Base-by-base conservation (phyloP, 345 rosid genomes). In the Rhizophora apiculata region DNA sequence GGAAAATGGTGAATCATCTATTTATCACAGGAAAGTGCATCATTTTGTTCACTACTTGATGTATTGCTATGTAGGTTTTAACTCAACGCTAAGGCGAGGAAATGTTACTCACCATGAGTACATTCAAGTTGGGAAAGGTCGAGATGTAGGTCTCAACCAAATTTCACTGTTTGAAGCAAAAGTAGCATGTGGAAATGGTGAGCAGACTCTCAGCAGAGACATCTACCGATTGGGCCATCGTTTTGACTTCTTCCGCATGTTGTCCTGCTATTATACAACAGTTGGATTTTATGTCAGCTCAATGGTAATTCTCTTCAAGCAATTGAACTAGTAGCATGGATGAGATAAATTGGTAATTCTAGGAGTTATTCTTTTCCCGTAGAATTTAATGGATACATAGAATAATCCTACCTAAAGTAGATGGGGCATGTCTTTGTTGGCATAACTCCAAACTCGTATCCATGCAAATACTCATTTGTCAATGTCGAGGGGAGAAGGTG, bases 51-150 rank as follows among this genome's bases (percentile, higher is more conserved):
- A 39, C 68, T 62, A 48, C 10, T 13, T 64, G n/a, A n/a, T 43
- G 37, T 51, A 63, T 26, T 57, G 26, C 56, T 53, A 34, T 80
- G 30, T 68, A 92, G 99, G 99, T 74, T 92, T 95, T 78, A 95
- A 95, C 80, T 95, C 98, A 61, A 90, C 93, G 46, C 76, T 92
- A 68, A 87, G 99, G 78, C 85, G 89, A 67, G 99, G 98, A 46
- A 92, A 95, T 85, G 67, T 95, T 55, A 95, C 99, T 76, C 99
- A 95, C 81, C 99, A 92, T 74, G 99, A 95, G 86, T 95, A 95
- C 73, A 92, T 95, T 68, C 99, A 95, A 87, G 98, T 95, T 76
- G 99, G 99, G 63, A 95, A 95, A 84, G 99, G 99, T 68, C 86
- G 99, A 76, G 99, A 95, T 79, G 99, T 95, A 51, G 99, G 99